Evolutionary conservation across 2,329 filamentous ascomycete genomes (phyloP).

Genomic region (Fusarium cyanostomum): DNA sequence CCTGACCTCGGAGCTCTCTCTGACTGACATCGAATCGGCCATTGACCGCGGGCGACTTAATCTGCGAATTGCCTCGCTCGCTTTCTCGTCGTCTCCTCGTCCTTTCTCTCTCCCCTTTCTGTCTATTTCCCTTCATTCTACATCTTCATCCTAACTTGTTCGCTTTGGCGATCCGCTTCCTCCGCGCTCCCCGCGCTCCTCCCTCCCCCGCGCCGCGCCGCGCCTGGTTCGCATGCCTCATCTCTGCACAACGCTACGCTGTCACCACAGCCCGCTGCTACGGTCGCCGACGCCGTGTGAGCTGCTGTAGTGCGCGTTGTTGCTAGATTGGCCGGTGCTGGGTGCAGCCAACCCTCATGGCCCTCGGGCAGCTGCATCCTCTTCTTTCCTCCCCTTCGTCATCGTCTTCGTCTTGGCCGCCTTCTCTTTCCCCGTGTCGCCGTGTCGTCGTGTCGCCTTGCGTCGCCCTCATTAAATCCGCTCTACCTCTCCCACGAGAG

Average conservation of each 20-base stretch:
- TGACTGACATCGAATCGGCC: slow-evolving; percentile 27
- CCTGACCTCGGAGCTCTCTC: slow-evolving; percentile 31
- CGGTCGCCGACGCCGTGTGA: slow-evolving; percentile 39
- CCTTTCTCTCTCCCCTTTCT: background rate
- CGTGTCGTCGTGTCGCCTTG: slow-evolving; percentile 22
- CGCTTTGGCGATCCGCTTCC: slow-evolving; percentile 23
- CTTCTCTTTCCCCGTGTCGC: slow-evolving; percentile 18
- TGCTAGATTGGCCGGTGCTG: slow-evolving; percentile 30
- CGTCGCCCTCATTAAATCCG: slow-evolving; percentile 14
- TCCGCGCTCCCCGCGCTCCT: slow-evolving; percentile 30
- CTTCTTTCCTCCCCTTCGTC: slow-evolving; percentile 20
- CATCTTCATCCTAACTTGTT: background rate
- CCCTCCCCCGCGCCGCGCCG: slow-evolving; percentile 32
- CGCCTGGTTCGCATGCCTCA: slow-evolving; percentile 47
- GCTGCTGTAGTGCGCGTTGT: slow-evolving; percentile 37
- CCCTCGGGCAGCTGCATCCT: slow-evolving; percentile 43
- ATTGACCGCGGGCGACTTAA: slow-evolving; percentile 37
- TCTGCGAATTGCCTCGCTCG: slow-evolving; percentile 42
- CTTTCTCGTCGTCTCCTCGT: slow-evolving; percentile 2
- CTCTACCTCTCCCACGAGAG: slow-evolving; percentile 11
- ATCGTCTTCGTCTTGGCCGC: slow-evolving; percentile 19
- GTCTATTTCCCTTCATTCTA: background rate
- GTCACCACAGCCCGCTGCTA: slow-evolving; percentile 37
- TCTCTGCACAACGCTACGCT: slow-evolving; percentile 47
- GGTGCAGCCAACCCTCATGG: slow-evolving; percentile 42